These are phyloP conservation scores for Wallacemonas sp. DNA, from an alignment of 208 protist genomes.

Conservation along the genomic window DNA sequence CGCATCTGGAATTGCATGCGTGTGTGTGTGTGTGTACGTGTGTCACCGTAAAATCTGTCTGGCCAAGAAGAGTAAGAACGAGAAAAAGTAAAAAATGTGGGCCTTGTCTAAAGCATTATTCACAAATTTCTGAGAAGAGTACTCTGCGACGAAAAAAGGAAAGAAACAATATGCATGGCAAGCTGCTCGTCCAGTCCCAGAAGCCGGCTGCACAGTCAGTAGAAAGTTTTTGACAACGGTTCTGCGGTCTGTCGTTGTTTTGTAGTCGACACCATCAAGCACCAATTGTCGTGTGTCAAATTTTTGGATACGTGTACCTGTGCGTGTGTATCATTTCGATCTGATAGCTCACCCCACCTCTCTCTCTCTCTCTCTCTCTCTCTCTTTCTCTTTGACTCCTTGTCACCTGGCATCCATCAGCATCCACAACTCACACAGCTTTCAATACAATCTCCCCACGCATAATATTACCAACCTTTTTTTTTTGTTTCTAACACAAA, in stretches of 20 bases:
- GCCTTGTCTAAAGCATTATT: neutral
- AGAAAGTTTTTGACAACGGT: no score
- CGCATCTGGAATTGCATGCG: neutral
- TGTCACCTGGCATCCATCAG: neutral
- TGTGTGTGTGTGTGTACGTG: neutral
- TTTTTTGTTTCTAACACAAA: neutral
- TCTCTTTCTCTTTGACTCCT: neutral
- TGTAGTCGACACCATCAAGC: no score
- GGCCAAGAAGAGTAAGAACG: constrained; percentile 24
- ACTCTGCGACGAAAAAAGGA: neutral
- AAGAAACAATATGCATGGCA: neutral
- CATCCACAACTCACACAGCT: neutral
- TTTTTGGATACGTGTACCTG: no score
- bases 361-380: neutral
- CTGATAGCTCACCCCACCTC: neutral
- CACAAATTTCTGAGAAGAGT: neutral
- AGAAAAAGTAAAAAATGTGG: constrained; percentile 6
- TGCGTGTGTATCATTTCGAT: no score
- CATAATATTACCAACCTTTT: neutral
- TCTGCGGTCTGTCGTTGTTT: no score
- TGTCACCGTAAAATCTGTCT: no score
- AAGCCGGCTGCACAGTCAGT: no score
- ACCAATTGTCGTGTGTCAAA: no score
- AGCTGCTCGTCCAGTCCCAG: no score
- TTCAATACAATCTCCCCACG: neutral